Evolutionary conservation across 139 green algal species (phyloP), one percentile per base, ranked within the genome.

Genomic region (Chlorella sp.): DNA sequence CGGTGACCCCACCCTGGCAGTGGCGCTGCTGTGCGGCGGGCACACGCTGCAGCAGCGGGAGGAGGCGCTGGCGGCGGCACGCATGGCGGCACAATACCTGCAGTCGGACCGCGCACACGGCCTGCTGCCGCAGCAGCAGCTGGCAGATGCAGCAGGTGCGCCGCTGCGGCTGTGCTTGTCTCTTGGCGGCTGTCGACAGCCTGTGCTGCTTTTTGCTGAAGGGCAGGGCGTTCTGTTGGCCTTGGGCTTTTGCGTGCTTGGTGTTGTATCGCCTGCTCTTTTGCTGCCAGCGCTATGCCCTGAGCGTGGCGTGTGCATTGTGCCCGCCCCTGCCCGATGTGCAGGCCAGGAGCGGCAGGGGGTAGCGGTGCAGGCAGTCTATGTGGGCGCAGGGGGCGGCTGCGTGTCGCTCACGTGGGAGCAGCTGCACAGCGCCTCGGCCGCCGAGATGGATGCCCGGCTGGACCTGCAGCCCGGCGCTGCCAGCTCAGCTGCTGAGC

Each of bases 21-120:
- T 93, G 80, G 73, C 53, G 40, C 68, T 91, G 82, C 30, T 93
- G 80, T 86, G 83, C 57, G 78, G 73, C 83, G 91, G 91, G 12
- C 53, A 81, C 66, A 93, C 81, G 26, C 28, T 32, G 34, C 21
- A 7, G 76, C 79, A 91, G 82, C 83, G 87, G 0, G 82, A 91
- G 22, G 69, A 30, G 30, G 26, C 91, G n/a, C 68, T 93, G 19
- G 53, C 73, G 24, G 81, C 91, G 1, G 91, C 91, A n/a, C 48
- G 91, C 60, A 37, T 89, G 71, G 87, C 86, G 36, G 36, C 91
- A 5, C 87, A 87, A 37, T 40, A 61, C 36, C 83, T 93, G 53
- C 90, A 93, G 86, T 88, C 81, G 30, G 90, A 93, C 87, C 80
- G 40, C 37, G 36, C 32, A 34, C 60, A 86, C 60, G 86, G 86